phyloP scores from a whole-genome alignment of 2,329 filamentous ascomycete species.

The Nothomitra cinnamomea region DNA sequence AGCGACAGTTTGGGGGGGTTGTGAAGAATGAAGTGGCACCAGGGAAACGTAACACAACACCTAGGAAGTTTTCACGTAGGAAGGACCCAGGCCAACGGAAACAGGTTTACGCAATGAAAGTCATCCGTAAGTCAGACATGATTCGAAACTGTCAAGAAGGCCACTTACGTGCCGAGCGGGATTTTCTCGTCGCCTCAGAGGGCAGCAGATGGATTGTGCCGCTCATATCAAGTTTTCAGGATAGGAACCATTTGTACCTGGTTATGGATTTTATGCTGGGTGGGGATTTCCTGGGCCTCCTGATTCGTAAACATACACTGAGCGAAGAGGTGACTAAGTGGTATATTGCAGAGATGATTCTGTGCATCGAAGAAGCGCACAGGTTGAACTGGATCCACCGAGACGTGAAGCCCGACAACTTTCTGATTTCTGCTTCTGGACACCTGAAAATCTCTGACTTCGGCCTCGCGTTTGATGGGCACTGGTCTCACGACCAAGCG shows the following conservation, averaged over 20 bases:
- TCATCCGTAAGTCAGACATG: constrained; percentile 90
- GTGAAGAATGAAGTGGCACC: neutral
- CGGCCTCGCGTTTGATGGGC: constrained; percentile 83
- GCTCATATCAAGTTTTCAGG: constrained; percentile 77
- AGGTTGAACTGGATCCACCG: constrained; percentile 80
- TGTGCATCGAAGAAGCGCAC: constrained; percentile 87
- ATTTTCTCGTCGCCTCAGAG: constrained; percentile 78
- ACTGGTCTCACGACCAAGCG: constrained; percentile 79
- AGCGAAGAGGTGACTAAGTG: constrained; percentile 64
- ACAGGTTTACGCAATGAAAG: constrained; percentile 87
- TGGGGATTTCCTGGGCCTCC: constrained; percentile 75
- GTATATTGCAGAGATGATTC: constrained; percentile 90
- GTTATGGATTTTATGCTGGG: constrained; percentile 99
- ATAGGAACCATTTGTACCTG: constrained; percentile 67
- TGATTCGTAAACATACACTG: constrained; percentile 72
- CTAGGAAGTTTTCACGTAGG: constrained; percentile 2
- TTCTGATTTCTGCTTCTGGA: constrained; percentile 72
- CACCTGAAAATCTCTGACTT: constrained; percentile 96
- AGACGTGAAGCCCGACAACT: constrained; percentile 95
- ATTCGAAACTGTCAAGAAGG: constrained; percentile 80
- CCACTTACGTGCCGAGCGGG: constrained; percentile 76
- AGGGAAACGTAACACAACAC: neutral
- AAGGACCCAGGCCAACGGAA: constrained; percentile 16
- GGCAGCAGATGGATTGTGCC: constrained; percentile 85
- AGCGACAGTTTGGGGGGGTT: neutral